These are phyloP conservation scores for Candida pseudoglaebosa DNA, from an alignment of 805 yeast species.

Conservation along the genomic window DNA sequence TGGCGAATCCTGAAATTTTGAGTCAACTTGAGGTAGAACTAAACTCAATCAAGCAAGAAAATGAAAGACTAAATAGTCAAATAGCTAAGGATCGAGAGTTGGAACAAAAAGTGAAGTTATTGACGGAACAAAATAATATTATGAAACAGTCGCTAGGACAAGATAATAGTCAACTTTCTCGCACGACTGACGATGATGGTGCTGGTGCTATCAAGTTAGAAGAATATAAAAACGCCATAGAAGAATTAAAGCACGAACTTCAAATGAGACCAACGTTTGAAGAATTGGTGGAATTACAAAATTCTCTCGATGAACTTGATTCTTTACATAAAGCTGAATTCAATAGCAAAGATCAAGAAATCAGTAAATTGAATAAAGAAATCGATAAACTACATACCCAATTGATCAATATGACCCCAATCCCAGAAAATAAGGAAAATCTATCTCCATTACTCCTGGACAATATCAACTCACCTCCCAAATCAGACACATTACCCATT, in stretches of 20 bases:
- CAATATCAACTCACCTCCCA: neutral
- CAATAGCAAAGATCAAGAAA: conserved; percentile 21
- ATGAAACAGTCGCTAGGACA: neutral
- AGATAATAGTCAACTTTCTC: too few species aligned
- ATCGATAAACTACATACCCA: conserved; percentile 21
- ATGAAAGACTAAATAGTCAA: conserved; percentile 8
- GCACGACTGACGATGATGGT: too few species aligned
- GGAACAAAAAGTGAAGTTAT: neutral
- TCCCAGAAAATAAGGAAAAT: conserved; percentile 1
- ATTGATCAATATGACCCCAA: conserved; percentile 14
- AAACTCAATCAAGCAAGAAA: neutral
- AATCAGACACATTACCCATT: conserved; percentile 31
- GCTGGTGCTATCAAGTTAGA: too few species aligned
- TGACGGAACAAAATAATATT: neutral
- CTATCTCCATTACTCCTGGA: neutral
- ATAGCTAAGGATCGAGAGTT: conserved; percentile 4
- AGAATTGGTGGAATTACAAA: conserved; percentile 41
- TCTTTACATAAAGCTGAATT: conserved; percentile 33
- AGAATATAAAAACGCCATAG: conserved; percentile 15
- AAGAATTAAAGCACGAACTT: conserved; percentile 27
- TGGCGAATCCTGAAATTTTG: neutral
- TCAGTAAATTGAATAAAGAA: conserved; percentile 17
- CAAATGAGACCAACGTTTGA: conserved; percentile 38
- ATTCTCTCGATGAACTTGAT: conserved; percentile 40
- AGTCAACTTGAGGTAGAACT: neutral